Evolutionary conservation across 768 basidiomycete species (phyloP), one percentile per base, ranked within the genome.

Genomic region (Kwoniella dendrophila): DNA sequence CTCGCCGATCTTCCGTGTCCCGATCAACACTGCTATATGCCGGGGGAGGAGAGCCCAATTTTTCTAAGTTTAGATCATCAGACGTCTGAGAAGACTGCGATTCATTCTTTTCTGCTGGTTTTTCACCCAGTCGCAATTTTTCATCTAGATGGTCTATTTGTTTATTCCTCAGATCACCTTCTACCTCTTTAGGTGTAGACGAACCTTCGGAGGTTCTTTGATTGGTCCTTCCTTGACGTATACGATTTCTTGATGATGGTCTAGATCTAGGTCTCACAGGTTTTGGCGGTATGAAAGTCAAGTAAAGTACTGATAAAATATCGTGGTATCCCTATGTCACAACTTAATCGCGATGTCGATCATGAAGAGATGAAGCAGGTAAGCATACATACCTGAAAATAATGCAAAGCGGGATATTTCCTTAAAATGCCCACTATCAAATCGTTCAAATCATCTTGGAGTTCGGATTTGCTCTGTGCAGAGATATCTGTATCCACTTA

Each of bases 241-340:
- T 55, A 8, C 54, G 34, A 18, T 24, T 44, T 3, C 41, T 40
- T 10, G 66, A 62, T 26, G 62, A 62, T 3, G 67, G 57, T 33
- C 45, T 22, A 8, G 60, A 48, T 32, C 45, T 18, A 32, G 44
- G 56, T 22, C 27, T 48, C 1, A 51, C 41, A 26, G 69, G 48
- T 51, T 45, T 50, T 3, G 47, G 63, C 3, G 75, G 73, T 20
- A 77, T 61, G 53, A 74, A 78, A 3, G 79, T 78, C 11, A 80
- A 63, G 58, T 78, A 78, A 3, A 96, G 63, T 12, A 96, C 91
- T 0, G 90, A 89, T 22, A 91, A 83, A 43, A 97, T 91, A 72
- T 96, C 93, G 73, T 96, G 93, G 78, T 90, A 95, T 45, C 93
- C 93, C 87, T 94, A 76, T 30, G 27, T 29, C 22, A 47, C 20